Evolutionary conservation across 805 yeast genomes (phyloP), one percentile per base, ranked within the genome.

Genomic region (Zygoascus bituminiphila): DNA sequence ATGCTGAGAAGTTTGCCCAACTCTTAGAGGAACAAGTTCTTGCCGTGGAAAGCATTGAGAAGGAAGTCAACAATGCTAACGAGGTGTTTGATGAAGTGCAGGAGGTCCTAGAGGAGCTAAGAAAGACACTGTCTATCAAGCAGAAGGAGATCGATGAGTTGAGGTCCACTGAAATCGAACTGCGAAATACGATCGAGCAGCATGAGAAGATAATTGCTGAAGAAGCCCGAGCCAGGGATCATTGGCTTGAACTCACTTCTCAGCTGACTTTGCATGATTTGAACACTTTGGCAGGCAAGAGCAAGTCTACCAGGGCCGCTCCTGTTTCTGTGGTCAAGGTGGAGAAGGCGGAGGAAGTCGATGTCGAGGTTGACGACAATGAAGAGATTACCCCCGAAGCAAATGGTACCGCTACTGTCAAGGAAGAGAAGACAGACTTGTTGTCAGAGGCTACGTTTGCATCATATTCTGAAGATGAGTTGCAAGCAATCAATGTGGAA

Each of bases 151-250:
- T 81, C 46, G 79, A 81, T 52, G 74, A 75, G 29, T 72, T 81
- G 55, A 75, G 78, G 57, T 78, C 86, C 6, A 69, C 71, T 15
- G 88, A 84, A 61, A 74, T 84, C 43, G 91, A 84, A 58, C 64
- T 83, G 23, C 75, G 74, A 24, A 81, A 79, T 57, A 77, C 77
- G 56, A 63, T 82, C 45, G 89, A 83, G 49, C 80, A 78, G 54
- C 72, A 74, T 50, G 73, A 71, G 49, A 59, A 68, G 1, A 56
- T 71, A 21, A 59, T 75, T 10, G 65, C 70, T 37, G 73, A 67
- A 19, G 74, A 70, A 45, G 64, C 72, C 0, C 62, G 62, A 17
- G 64, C 62, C 2, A 60, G 70, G 17, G 62, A 72, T 33, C 55
- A 56, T 14, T 63, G 58, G 51, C 23, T 40, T 2, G 69, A 67